Evolutionary conservation across 2,329 filamentous ascomycete genomes (phyloP).

Genomic region (Trichoderma sp.): DNA sequence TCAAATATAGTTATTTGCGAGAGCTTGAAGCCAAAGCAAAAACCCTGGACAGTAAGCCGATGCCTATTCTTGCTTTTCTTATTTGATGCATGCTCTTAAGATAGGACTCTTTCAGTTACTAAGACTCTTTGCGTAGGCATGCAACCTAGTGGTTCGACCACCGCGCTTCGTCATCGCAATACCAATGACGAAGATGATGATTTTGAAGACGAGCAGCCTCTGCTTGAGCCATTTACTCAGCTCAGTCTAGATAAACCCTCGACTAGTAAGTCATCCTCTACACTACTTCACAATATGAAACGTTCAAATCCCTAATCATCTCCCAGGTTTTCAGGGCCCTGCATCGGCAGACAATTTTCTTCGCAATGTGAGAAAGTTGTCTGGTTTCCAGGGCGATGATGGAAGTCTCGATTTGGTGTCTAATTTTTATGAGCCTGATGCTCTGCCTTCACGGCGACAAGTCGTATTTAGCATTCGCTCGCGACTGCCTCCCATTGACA

Average conservation of each 20-base stretch:
- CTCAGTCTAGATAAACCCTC: constrained; percentile 33
- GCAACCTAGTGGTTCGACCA: background rate
- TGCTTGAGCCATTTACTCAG: constrained; percentile 36
- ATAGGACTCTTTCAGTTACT: background rate
- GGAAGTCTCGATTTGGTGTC: constrained; percentile 31
- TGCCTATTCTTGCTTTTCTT: background rate
- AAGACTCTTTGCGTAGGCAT: background rate
- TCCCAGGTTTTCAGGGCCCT: constrained; percentile 35
- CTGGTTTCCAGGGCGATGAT: constrained; percentile 34
- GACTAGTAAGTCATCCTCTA: constrained; percentile 24
- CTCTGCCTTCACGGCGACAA: constrained; percentile 33
- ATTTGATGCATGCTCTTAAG: background rate
- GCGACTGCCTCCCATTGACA: constrained; percentile 47
- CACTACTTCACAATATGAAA: background rate
- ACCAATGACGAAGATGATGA: constrained; percentile 29
- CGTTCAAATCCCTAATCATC: background rate
- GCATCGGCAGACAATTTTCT: constrained; percentile 40
- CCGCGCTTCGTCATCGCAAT: background rate
- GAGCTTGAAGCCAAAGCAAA: constrained; percentile 34
- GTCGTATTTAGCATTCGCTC: constrained; percentile 25
- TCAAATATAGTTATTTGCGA: constrained; percentile 30
- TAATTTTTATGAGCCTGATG: constrained; percentile 35
- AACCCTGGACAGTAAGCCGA: constrained; percentile 28
- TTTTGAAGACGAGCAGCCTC: constrained; percentile 31
- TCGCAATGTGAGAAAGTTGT: constrained; percentile 35